Base-by-base conservation (phyloP, 2,329 filamentous ascomycete genomes). In the Colletotrichum sublineola region DNA sequence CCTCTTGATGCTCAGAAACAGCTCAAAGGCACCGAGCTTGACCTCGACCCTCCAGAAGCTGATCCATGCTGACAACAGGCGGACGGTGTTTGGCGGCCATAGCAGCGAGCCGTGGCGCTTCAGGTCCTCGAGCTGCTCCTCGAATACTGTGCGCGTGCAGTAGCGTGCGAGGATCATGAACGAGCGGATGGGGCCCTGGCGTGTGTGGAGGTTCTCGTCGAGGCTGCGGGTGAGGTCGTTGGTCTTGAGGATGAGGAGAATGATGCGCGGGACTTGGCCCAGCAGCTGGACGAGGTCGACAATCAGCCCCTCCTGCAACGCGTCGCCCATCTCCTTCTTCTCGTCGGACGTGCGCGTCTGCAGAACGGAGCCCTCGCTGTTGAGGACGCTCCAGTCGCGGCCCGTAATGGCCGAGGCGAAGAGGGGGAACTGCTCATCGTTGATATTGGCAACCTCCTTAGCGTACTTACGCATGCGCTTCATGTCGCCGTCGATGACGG, bases 391-490 rank as follows among this genome's bases (percentile, higher is more conserved):
- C 81, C 93, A 99, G 81, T 99, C 96, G 55, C 97, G 89, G 3
- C 96, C 96, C 0, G 96, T 99, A 79, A 99, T 99, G 68, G 96
- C 96, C 14, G 93, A 96, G 1, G 96, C 96, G 80, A 99, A 99
- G 29, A 99, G 88, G 1, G 95, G 95, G 78, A 99, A 99, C 78
- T 97, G 93, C 76, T 95, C 91, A 74, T 97, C 95, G 6, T 88
- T 92, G 73, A 99, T 92, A 15, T 94, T 94, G 2, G 96, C 96
- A 3, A 98, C 94, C 78, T 97, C 93, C 76, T 92, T 89, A 2
- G 96, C 93, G 80, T 97, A 97, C 77, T 92, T 91, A 76, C 94
- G 92, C 96, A 99, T 99, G 29, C 87, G 86, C 3, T 87, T 83
- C 83, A 97, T 92, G 78, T 99, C 94, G 0, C 93, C 93, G 76